A percentile compares a stretch with the other conserved stretches of the same genome.
Conservation (phyloP, 1,139 yeast genomes). For the Kurtzmaniella quercitrusa region DNA sequence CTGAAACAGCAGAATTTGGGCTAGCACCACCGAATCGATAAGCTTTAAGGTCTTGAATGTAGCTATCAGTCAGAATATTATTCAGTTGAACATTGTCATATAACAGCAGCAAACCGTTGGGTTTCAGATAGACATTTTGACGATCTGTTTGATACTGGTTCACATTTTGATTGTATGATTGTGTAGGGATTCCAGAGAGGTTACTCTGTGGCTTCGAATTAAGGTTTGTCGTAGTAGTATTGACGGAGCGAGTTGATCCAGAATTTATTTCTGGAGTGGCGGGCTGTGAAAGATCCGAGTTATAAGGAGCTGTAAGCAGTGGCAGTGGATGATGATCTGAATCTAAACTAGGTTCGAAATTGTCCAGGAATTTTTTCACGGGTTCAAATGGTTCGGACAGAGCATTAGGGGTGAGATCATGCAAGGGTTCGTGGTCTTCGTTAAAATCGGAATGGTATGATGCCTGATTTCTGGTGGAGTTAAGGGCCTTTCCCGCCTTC, state of each 20-base stretch:
- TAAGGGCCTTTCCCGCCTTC: neutral
- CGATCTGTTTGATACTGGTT: neutral
- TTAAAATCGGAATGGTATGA: neutral
- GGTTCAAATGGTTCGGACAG: neutral
- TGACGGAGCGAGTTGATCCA: neutral
- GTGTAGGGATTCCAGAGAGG: neutral
- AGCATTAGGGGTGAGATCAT: neutral
- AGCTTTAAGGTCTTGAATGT: slow-evolving; percentile 4
- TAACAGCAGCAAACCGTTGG: neutral
- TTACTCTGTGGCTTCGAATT: neutral
- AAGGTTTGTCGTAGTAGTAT: neutral
- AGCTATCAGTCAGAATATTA: slow-evolving; percentile 4
- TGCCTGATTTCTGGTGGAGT: neutral
- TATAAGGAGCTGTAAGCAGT: neutral
- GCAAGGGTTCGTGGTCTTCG: neutral
- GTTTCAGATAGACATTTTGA: neutral
- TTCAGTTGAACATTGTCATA: neutral
- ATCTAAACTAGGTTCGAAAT: too few relatives aligned
- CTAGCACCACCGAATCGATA: slow-evolving; percentile 5
- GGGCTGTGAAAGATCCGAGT: neutral
- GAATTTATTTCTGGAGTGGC: neutral
- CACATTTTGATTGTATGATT: neutral
- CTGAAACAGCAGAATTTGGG: neutral
- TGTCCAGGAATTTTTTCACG: too few relatives aligned
- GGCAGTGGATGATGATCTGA: neutral